Evolutionary conservation across 2,329 filamentous ascomycete genomes (phyloP).

Genomic region (Aspergillus sp.): DNA sequence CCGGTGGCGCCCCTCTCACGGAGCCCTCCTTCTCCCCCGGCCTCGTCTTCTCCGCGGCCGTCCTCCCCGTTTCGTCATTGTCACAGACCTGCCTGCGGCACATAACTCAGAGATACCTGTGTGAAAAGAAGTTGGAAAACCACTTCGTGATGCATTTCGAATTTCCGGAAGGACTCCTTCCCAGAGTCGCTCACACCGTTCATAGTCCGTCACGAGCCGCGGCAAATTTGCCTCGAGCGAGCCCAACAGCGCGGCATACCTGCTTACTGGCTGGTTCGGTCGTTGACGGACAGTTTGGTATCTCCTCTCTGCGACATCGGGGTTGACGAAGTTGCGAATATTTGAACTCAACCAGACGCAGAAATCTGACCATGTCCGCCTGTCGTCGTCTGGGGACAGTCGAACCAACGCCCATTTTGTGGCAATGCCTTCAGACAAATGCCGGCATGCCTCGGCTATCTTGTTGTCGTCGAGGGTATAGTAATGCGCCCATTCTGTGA

Average conservation of each 20-base stretch:
- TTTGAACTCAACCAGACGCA: not conserved
- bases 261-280: not conserved
- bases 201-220: not conserved
- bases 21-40: not conserved
- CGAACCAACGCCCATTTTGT: not conserved
- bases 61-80: not conserved
- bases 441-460: not conserved
- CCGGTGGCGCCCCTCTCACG: not conserved
- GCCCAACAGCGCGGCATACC: not conserved
- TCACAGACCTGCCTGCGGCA: not conserved
- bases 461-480: not conserved
- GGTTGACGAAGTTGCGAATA: not conserved
- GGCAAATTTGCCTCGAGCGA: not conserved
- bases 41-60: not conserved
- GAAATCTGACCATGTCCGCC: not conserved
- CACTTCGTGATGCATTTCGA: not conserved
- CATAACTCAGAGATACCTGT: not conserved
- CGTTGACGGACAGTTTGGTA: not conserved
- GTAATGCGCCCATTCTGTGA: not conserved
- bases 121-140: not conserved
- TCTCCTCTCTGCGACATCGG: constrained; percentile 3
- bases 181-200: not conserved
- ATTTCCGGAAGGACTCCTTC: not conserved
- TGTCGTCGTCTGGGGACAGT: not conserved
- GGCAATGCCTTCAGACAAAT: not conserved